phyloP scores from a whole-genome alignment of 306 rosid genomes.

The Canavalia ensiformis region DNA sequence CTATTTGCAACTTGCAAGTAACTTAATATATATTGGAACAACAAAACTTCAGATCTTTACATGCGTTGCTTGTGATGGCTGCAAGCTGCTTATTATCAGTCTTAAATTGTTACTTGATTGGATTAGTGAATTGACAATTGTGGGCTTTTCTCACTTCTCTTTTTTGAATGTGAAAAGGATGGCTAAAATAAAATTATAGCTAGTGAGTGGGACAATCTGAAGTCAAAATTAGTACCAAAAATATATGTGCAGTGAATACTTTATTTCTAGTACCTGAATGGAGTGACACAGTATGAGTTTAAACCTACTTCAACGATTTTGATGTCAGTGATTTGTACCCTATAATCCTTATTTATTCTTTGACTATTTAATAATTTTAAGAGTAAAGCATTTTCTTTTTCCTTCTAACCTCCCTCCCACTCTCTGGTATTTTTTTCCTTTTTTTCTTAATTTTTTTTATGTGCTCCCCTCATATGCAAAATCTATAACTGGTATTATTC shows the following conservation, averaged over 20 bases:
- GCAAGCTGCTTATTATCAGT: conserved; percentile 44
- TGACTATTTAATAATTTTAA: neutral
- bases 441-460: neutral
- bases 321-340: neutral
- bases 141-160: conserved; percentile 29
- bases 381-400: conserved; percentile 24
- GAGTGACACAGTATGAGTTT: neutral
- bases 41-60: conserved; percentile 37
- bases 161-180: conserved; percentile 30
- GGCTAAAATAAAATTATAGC: conserved; percentile 24
- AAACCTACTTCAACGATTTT: conserved; percentile 30
- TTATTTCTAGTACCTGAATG: conserved; percentile 37
- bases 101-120: conserved; percentile 31
- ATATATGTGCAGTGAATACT: conserved; percentile 23
- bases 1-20: conserved; percentile 31
- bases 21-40: conserved; percentile 8
- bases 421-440: neutral
- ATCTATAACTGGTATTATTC: conserved; percentile 34
- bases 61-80: conserved; percentile 32
- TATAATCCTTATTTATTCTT: conserved; percentile 36
- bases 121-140: conserved; percentile 31
- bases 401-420: neutral
- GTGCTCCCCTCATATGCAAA: conserved; percentile 14
- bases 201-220: conserved; percentile 37
- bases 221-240: conserved; percentile 38